Conservation (phyloP, 1,139 yeast species). For the Zygosaccharomyces pseudobailii region DNA sequence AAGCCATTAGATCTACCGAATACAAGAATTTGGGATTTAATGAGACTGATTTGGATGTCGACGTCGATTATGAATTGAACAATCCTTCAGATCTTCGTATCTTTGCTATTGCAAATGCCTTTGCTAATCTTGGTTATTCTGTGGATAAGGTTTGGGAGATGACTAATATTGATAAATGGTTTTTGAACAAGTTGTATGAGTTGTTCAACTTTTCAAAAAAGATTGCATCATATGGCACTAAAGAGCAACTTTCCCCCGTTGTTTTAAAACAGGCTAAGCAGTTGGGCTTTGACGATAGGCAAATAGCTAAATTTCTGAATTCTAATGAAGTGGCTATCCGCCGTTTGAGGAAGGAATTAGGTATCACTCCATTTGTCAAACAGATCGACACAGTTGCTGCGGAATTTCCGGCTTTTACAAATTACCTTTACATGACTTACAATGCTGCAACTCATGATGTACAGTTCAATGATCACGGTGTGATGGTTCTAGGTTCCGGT, state of each 20-base stretch:
- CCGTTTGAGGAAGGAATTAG: slow-evolving; percentile 82
- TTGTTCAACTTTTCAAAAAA: slow-evolving; percentile 65
- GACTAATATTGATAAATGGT: slow-evolving; percentile 96
- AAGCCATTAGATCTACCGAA: slow-evolving; percentile 95
- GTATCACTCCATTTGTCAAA: slow-evolving; percentile 88
- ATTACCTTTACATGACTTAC: slow-evolving; percentile 91
- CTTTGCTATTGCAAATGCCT: slow-evolving; percentile 94
- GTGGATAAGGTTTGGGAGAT: slow-evolving; percentile 90
- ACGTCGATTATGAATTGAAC: slow-evolving; percentile 84
- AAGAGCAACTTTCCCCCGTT: slow-evolving; percentile 55
- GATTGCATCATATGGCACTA: slow-evolving; percentile 54
- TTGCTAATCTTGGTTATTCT: slow-evolving; percentile 68
- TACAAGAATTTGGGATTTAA: slow-evolving; percentile 93
- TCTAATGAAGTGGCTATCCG: slow-evolving; percentile 93
- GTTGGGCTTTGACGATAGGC: slow-evolving; percentile 95
- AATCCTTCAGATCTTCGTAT: slow-evolving; percentile 96
- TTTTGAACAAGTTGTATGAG: slow-evolving; percentile 76
- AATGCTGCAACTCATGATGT: slow-evolving; percentile 90
- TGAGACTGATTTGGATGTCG: slow-evolving; percentile 82
- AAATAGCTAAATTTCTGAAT: slow-evolving; percentile 83
- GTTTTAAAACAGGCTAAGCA: slow-evolving; percentile 86
- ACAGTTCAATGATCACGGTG: slow-evolving; percentile 77
- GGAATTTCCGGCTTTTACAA: slow-evolving; percentile 96
- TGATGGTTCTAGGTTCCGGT: slow-evolving; percentile 89
- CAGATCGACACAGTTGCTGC: slow-evolving; percentile 99